phyloP scores from a whole-genome alignment of 441 rosid species.

The Brassica hybrid region DNA sequence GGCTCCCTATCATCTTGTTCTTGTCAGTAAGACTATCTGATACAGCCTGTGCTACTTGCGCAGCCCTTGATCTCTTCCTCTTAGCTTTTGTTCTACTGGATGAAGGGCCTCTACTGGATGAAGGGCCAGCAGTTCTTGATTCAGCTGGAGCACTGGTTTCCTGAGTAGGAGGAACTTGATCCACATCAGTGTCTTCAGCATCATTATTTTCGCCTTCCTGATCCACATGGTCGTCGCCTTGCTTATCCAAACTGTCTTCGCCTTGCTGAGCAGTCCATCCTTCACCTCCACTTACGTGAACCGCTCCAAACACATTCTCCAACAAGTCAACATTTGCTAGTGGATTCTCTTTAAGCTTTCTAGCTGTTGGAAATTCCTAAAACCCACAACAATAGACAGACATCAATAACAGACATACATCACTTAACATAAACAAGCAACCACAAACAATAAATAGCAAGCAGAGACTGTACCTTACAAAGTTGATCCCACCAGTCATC shows the following conservation, averaged over 20 bases:
- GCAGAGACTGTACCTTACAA: too few relatives aligned
- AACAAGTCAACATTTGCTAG: background rate
- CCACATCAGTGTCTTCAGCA: background rate
- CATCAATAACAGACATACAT: too few relatives aligned
- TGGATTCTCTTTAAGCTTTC: background rate
- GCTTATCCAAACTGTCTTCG: background rate
- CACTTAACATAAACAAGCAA: too few relatives aligned
- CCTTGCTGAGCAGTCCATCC: background rate
- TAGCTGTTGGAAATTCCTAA: conserved; percentile 12
- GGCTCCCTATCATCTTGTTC: too few relatives aligned
- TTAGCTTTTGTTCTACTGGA: too few relatives aligned
- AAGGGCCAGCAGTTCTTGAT: background rate
- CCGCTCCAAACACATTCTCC: background rate
- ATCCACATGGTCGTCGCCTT: conserved; percentile 1
- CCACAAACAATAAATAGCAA: too few relatives aligned
- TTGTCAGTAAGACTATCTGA: too few relatives aligned
- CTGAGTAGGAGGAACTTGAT: background rate
- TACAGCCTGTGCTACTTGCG: too few relatives aligned
- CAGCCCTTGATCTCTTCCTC: too few relatives aligned
- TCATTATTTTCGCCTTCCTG: background rate
- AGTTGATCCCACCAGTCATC: too few relatives aligned
- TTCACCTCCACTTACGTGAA: background rate
- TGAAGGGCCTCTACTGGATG: too few relatives aligned
- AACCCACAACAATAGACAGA: background rate
- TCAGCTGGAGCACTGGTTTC: background rate